Base-by-base conservation (phyloP, 225 moss, liverwort and hornwort species). In the Bryum argenteum region DNA sequence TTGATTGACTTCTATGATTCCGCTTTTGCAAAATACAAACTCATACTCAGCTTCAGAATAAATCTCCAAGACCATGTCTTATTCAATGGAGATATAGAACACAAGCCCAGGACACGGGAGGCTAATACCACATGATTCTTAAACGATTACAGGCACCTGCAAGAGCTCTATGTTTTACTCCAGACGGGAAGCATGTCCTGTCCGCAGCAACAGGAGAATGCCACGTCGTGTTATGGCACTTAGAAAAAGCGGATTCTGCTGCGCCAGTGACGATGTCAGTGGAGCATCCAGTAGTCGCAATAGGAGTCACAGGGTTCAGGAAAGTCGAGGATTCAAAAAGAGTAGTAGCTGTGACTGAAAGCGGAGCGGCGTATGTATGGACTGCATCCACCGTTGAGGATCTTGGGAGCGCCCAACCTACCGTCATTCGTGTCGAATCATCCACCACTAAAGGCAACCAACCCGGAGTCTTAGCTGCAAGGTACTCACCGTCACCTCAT, bases 311-410 rank as follows among this genome's bases (percentile, higher is more conserved):
- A 68, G 78, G 82, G 67, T 89, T 93, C 52, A 69, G 81, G 28
- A 28, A 72, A 7, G 85, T 80, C 23, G 75, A 66, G 26, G 79
- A 79, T 45, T 56, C 68, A 14, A 55, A 80, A 57, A 87, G 84
- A 57, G 88, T 94, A 22, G 75, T 87, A 37, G 98, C 91, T 51
- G 84, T 98, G 10, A 91, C 89, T 14, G 88, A 88, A 54, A 75
- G 79, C n/a, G 94, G 94, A 33, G 74, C 80, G 60, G 94, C 92
- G 13, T 92, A 89, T 79, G 81, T 92, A 19, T 98, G 94, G 94
- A 87, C 85, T 55, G 88, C 88, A 16, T 20, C 79, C 20, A 78
- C 77, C 58, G 75, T 83, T 40, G 82, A 87, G 42, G 87, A 94
- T 48, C 86, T 94, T 51, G 87, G 75, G 65, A 84, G 57, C 47